Evolutionary conservation across 768 basidiomycete species (phyloP), one percentile per base, ranked within the genome.

Genomic region (Exidia glandulosa): DNA sequence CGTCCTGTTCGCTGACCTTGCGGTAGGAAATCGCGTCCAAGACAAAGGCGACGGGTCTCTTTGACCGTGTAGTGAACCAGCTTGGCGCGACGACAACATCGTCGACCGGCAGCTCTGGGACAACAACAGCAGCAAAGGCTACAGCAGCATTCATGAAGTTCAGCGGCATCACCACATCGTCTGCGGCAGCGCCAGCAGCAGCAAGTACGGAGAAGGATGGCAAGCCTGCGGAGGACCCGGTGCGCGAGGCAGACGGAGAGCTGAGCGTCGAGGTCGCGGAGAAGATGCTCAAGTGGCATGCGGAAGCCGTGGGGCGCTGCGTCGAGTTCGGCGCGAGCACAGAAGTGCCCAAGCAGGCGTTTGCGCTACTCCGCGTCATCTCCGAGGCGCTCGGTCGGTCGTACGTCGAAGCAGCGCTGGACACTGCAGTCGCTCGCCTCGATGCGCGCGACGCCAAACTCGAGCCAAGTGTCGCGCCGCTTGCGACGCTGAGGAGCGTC

Each of bases 281-380:
- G 75, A 86, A 80, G 66, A 94, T 98, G 85, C 75, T 98, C 16
- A 90, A 85, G 70, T 97, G 95, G 94, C 96, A 99, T 71, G 95
- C 96, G 2, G 96, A 99, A 70, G 91, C 94, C 3, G 86, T 96
- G 31, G 95, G 96, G 3, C 76, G 96, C 65, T 94, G 92, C 64
- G 90, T 94, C 12, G 96, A 98, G 72, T 75, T 99, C 54, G 94
- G 86, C 67, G 72, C 85, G 12, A 67, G 81, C 7, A 85, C 81
- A 47, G 96, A 99, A 67, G 84, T 94, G 93, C 85, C 90, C 2
- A 96, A 96, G 72, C 89, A 93, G 64, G 88, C 88, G 1, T 91
- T 93, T 67, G 79, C 86, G 6, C 73, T 98, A 23, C 77, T 93
- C 23, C 83, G 87, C 45, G 86, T 92, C 0, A 74, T 98, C n/a